A percentile compares a stretch with the other conserved stretches of the same genome.
Conservation (phyloP, 176 grass and related monocot genomes). For the Typha latifolia region DNA sequence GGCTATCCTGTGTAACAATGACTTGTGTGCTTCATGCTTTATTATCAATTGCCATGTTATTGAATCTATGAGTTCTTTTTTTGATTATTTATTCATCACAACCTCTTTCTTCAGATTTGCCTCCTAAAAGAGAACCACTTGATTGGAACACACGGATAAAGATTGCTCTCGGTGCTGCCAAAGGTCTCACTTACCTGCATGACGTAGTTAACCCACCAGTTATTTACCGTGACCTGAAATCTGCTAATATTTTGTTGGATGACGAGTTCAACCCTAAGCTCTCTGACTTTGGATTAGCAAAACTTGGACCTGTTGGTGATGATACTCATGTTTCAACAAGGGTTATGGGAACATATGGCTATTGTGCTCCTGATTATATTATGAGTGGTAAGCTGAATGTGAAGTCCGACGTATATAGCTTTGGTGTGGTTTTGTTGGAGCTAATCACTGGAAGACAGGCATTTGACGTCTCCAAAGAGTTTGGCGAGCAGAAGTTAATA, state of each 20-base stretch:
- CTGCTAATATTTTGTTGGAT: constrained; percentile 19
- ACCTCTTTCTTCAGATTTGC: constrained; percentile 12
- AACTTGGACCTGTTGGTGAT: constrained; percentile 19
- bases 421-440: constrained; percentile 24
- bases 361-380: constrained; percentile 19
- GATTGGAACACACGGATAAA: constrained; percentile 23
- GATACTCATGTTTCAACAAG: constrained; percentile 21
- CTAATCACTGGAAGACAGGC: constrained; percentile 14
- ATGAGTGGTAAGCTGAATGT: constrained; percentile 21
- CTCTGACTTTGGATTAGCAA: constrained; percentile 17
- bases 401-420: constrained; percentile 25
- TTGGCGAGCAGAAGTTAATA: constrained; percentile 18
- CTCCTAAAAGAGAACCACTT: constrained; percentile 6
- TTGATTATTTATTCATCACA: background rate
- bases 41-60: background rate
- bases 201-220: constrained; percentile 18
- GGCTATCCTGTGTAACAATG: background rate
- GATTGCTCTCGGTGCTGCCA: constrained; percentile 16
- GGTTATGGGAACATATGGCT: constrained; percentile 22
- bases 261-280: constrained; percentile 27
- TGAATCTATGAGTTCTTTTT: background rate
- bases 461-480: constrained; percentile 9
- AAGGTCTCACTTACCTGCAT: constrained; percentile 21
- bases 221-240: constrained; percentile 27
- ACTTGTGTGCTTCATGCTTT: background rate